Evolutionary conservation across 257 asterid genomes (phyloP).

Genomic region (Perilla frutescens): DNA sequence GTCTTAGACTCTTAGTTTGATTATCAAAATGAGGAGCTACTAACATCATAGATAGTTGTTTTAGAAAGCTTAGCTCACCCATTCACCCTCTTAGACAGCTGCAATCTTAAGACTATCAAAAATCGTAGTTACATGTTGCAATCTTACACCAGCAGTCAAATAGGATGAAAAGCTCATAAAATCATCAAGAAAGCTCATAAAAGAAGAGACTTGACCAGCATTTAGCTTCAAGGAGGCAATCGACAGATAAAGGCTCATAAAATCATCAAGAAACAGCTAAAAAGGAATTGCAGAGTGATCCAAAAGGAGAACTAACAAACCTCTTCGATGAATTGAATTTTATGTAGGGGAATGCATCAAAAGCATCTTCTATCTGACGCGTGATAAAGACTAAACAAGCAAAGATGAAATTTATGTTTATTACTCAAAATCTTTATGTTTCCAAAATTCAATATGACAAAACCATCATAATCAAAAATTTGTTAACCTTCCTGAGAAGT

Average conservation of each 20-base stretch:
- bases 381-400: too few relatives aligned
- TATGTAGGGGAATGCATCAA: not conserved
- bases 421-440: not conserved
- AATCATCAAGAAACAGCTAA: not conserved
- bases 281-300: not conserved
- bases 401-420: conserved; percentile 1
- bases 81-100: not conserved
- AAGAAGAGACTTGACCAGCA: not conserved
- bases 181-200: too few relatives aligned
- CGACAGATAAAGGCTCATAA: too few relatives aligned
- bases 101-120: not conserved
- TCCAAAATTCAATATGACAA: conserved; percentile 3
- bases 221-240: not conserved
- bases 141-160: not conserved
- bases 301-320: conserved; percentile 38
- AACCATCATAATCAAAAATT: not conserved
- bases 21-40: too few relatives aligned
- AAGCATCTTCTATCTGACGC: not conserved
- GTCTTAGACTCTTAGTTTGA: too few relatives aligned
- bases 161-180: not conserved
- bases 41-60: too few relatives aligned
- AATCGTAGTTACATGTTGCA: not conserved
- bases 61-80: not conserved
- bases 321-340: conserved; percentile 89
- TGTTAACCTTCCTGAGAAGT: not conserved